Evolutionary conservation across 2,329 filamentous ascomycete genomes (phyloP).

Genomic region (Thermoascus crustaceus): DNA sequence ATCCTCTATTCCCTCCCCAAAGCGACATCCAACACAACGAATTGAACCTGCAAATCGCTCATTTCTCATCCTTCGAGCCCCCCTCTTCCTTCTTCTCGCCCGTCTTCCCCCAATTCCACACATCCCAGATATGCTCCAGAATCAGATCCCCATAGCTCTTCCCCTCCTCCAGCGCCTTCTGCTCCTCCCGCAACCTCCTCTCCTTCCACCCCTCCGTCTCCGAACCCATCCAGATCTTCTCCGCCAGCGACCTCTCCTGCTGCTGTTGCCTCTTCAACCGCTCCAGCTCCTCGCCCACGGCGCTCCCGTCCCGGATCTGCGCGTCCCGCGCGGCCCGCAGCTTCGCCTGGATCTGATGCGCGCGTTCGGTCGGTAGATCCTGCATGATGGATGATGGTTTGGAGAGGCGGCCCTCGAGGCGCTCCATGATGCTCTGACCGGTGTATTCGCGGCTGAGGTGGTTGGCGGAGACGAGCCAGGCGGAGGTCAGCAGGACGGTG

Average conservation of each 20-base stretch:
- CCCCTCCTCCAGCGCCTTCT: slow-evolving; percentile 34
- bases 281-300: slow-evolving; percentile 23
- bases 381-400: slow-evolving; percentile 13
- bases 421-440: slow-evolving; percentile 27
- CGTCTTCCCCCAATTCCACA: slow-evolving; percentile 33
- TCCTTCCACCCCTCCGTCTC: slow-evolving; percentile 39
- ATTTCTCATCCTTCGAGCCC: slow-evolving; percentile 12
- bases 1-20: neutral
- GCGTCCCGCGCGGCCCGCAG: slow-evolving; percentile 21
- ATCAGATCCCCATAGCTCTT: slow-evolving; percentile 41
- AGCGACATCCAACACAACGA: too few relatives aligned
- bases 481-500: slow-evolving; percentile 29
- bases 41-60: too few relatives aligned
- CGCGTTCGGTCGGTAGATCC: slow-evolving; percentile 25
- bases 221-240: slow-evolving; percentile 33
- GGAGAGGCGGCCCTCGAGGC: slow-evolving; percentile 20
- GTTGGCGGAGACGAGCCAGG: slow-evolving; percentile 23
- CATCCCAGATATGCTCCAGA: slow-evolving; percentile 39
- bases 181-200: slow-evolving; percentile 32
- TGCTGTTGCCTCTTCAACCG: slow-evolving; percentile 22
- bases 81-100: slow-evolving; percentile 12
- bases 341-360: slow-evolving; percentile 24
- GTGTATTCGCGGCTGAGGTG: slow-evolving; percentile 29
- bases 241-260: slow-evolving; percentile 19
- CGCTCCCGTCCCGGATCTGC: slow-evolving; percentile 15